Evolutionary conservation across 129 eudicot species (phyloP).

Genomic region (Saussurea involucrata): DNA sequence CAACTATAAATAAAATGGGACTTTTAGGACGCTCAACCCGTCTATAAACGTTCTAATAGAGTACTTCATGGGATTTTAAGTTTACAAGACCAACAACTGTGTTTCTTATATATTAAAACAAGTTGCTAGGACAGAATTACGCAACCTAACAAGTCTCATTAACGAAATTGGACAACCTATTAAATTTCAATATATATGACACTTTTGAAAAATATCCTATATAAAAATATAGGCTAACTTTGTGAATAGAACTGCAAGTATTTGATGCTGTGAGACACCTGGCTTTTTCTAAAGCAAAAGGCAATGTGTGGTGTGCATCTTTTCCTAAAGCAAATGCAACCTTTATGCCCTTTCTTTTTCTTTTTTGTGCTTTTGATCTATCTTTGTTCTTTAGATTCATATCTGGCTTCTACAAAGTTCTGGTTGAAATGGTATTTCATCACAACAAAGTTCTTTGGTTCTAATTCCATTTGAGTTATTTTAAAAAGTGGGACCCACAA

Average conservation of each 20-base stretch:
- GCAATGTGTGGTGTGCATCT: constrained; percentile 9
- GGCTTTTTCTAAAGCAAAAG: constrained; percentile 19
- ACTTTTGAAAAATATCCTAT: background rate
- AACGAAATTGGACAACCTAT: background rate
- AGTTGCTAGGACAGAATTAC: background rate
- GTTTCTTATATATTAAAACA: background rate
- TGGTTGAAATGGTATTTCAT: background rate
- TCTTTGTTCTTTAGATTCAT: background rate
- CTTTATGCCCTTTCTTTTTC: background rate
- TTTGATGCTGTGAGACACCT: constrained; percentile 9
- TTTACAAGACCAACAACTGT: background rate
- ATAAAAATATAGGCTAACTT: too few relatives aligned
- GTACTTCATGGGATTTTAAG: background rate
- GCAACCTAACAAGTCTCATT: background rate
- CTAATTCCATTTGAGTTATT: background rate
- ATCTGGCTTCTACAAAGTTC: background rate
- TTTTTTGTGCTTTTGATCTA: background rate
- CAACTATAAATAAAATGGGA: background rate
- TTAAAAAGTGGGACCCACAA: background rate
- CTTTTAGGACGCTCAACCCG: background rate
- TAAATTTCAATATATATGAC: background rate
- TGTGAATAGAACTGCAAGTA: background rate
- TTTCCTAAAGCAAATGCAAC: constrained; percentile 1
- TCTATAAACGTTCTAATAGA: background rate
- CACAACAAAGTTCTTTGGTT: background rate